Base-by-base conservation (phyloP, 495 filamentous ascomycete species). In the Aspergillus cristatus region DNA sequence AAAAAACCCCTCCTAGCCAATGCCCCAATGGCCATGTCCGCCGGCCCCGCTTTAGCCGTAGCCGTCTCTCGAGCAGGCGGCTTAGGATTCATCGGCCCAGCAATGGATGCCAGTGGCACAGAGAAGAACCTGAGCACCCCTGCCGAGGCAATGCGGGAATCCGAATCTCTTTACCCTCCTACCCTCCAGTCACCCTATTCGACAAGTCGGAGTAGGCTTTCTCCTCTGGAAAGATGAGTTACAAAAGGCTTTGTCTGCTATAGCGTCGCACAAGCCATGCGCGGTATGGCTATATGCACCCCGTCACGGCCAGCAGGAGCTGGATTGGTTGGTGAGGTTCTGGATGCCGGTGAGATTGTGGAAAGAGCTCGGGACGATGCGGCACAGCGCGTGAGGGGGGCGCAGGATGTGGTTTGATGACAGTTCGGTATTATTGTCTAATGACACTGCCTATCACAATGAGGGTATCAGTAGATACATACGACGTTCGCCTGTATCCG, bases 221-320 rank as follows among this genome's bases (percentile, higher is more conserved):
- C 71, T 77, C 28, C 52, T 67, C 30, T 81, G 74, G 75, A 66
- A 62, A 24, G 66, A 69, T 30, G 50, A 68, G 34, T 47, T 82
- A 10, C 39, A 62, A 0, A 37, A 47, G 7, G 69, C 75, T 1
- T 42, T 72, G 11, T 30, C 58, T 0, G 51, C 62, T 0, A 60
- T 81, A 10, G 37, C 54, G 20, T 51, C 58, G 11, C 67, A 67
- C 48, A 65, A 58, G 7, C 84, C 84, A 0, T 70, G 68, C 14
- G 84, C 82, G 1, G 71, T 66, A 10, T 90, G 84, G 84, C 58
- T 90, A 7, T 88, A 77, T 42, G 81, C 82, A 0, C 76, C 82
- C 1, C 43, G 37, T 5, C 33, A 62, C 2, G 57, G 65, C 0
- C 53, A 63, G 11, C 20, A 47, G 0, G 69, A 81, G 7, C 56